These are phyloP conservation scores for Dactylellina sp. DNA, from an alignment of 2,329 filamentous ascomycete genomes.

Conservation along the genomic window DNA sequence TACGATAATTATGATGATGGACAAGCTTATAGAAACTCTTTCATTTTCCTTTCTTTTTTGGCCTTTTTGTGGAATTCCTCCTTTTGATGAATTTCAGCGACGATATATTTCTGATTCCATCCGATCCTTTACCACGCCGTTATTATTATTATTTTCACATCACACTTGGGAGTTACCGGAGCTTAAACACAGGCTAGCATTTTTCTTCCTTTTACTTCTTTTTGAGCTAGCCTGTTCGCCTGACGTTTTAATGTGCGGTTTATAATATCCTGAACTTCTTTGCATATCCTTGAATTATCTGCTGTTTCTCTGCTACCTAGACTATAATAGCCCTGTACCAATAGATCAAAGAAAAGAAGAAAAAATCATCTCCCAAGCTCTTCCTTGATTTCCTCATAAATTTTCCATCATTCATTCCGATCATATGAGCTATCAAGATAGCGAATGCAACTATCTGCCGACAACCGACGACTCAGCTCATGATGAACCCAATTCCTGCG, in stretches of 20 bases:
- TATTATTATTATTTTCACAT: slow-evolving; percentile 5
- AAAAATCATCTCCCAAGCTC: not conserved
- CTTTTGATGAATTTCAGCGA: slow-evolving; percentile 24
- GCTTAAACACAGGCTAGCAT: slow-evolving; percentile 12
- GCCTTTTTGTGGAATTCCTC: not conserved
- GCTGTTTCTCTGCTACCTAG: not conserved
- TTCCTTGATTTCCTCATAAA: too few species aligned
- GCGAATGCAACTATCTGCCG: too few species aligned
- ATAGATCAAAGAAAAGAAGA: slow-evolving; percentile 7
- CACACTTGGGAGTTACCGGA: slow-evolving; percentile 13
- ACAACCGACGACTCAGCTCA: too few species aligned
- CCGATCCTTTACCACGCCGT: slow-evolving; percentile 21
- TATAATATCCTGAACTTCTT: slow-evolving; percentile 10
- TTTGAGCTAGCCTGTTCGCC: slow-evolving; percentile 8
- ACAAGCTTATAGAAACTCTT: slow-evolving; percentile 38
- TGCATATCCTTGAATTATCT: not conserved
- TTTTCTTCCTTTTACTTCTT: slow-evolving; percentile 2
- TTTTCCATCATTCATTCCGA: not conserved
- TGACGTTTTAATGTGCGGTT: slow-evolving; percentile 17
- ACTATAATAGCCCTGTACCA: not conserved
- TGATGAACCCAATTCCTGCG: too few species aligned
- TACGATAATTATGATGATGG: slow-evolving; percentile 33
- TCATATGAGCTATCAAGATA: not conserved
- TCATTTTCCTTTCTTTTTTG: slow-evolving; percentile 18
- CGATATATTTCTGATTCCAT: slow-evolving; percentile 23